Evolutionary conservation across 2,329 filamentous ascomycete genomes (phyloP), one percentile per base, ranked within the genome.

Genomic region (Leptographium radiaticola): DNA sequence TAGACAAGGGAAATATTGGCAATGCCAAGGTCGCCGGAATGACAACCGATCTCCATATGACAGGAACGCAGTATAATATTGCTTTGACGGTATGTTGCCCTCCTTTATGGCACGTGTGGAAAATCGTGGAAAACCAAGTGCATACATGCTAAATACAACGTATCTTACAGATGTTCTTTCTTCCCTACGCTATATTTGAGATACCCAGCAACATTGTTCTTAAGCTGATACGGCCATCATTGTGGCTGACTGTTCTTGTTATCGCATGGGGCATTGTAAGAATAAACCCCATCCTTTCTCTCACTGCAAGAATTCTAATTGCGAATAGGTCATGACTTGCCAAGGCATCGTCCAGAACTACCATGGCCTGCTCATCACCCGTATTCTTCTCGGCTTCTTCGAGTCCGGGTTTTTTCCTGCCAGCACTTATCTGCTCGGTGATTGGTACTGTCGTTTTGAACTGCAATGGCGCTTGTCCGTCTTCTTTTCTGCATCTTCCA

Each of bases 221-320:
- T 55, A 91, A 91, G 66, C 78, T 75, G 16, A 70, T 89, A 51
- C 77, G 84, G 0, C 88, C 88, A 0, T 84, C 80, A 44, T 69
- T 86, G 50, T 94, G 89, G 70, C 75, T 91, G 20, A 84, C 87
- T 0, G 67, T 75, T 11, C 90, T 91, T 61, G 91, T 94, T 83
- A 67, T 86, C 1, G 70, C 79, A 1, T 81, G 72, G 72, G 68
- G 69, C 2, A 25, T 67, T 15, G 48, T 50, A 34, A 33, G 30
- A n/a, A 33, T 25, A 25, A 13, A 2, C 12, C 12, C 13, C 12
- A 34, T 30, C 13, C 38, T 18, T 34, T 6, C 6, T 44, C 42
- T 25, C 15, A 6, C 15, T 5, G 5, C 15, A 18, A 25, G 1
- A 30, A 2, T 5, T 49, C 18, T 33, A 15, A 38, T 36, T 11